Conservation (phyloP, 2,329 filamentous ascomycete genomes). For the Sclerotinia glacialis region DNA sequence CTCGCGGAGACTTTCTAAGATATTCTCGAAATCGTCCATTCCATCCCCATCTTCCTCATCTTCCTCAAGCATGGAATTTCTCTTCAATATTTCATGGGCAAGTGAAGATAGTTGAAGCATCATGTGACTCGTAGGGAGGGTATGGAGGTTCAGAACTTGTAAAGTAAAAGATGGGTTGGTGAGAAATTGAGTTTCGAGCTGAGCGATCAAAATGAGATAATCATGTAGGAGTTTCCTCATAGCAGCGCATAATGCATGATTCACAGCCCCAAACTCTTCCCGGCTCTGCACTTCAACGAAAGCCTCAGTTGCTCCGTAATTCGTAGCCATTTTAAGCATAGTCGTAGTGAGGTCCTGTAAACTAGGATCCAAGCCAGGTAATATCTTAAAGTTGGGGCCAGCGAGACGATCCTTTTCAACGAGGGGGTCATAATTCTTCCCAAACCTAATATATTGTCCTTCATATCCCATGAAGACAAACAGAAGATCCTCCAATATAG, state of each 20-base stretch:
- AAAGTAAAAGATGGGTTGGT: conserved; percentile 87
- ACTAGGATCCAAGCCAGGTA: conserved; percentile 84
- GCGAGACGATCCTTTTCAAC: conserved; percentile 84
- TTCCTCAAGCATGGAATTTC: conserved; percentile 83
- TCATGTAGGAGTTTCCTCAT: conserved; percentile 90
- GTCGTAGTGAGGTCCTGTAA: conserved; percentile 80
- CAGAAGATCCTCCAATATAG: conserved; percentile 83
- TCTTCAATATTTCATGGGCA: conserved; percentile 81
- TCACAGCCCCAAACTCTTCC: conserved; percentile 90
- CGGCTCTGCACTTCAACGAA: conserved; percentile 94
- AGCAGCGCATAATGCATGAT: conserved; percentile 92
- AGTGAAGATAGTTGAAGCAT: conserved; percentile 86
- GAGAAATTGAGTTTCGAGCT: conserved; percentile 88
- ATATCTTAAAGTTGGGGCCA: conserved; percentile 76
- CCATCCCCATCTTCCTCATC: conserved; percentile 61
- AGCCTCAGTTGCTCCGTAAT: conserved; percentile 85
- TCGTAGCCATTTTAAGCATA: conserved; percentile 91
- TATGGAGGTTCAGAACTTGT: conserved; percentile 89
- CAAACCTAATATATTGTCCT: conserved; percentile 92
- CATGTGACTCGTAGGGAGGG: conserved; percentile 85
- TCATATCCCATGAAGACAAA: conserved; percentile 99
- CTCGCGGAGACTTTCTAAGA: conserved; percentile 83
- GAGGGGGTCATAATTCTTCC: conserved; percentile 74
- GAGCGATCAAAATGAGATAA: conserved; percentile 87
- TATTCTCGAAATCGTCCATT: conserved; percentile 83